Evolutionary conservation across 805 yeast species (phyloP).

Genomic region (Saccharomycopsis javanensis): DNA sequence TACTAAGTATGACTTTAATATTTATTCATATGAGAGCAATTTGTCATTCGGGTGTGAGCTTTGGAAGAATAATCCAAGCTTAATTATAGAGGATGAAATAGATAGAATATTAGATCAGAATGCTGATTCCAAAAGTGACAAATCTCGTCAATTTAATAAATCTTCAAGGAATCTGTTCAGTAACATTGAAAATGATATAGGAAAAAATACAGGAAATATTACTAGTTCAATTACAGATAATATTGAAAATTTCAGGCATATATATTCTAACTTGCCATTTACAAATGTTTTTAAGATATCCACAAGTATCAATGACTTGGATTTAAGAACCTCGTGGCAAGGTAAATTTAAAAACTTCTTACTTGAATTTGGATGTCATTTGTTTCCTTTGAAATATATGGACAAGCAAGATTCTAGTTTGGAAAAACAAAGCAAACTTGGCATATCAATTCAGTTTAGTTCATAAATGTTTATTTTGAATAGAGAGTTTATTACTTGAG

Average conservation of each 20-base stretch:
- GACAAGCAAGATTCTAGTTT: not conserved
- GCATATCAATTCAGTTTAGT: constrained; percentile 10
- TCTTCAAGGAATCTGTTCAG: not conserved
- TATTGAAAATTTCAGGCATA: constrained; percentile 14
- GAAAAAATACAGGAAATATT: not conserved
- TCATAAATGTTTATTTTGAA: not conserved
- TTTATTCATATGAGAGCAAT: constrained; percentile 84
- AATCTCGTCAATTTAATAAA: not conserved
- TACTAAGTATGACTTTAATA: constrained; percentile 79
- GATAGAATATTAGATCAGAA: constrained; percentile 3
- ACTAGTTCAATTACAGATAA: not conserved
- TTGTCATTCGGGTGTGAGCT: constrained; percentile 79
- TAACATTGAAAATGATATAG: not conserved
- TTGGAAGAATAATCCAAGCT: constrained; percentile 37
- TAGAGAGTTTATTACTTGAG: too few species aligned
- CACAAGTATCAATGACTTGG: constrained; percentile 54
- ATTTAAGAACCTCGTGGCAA: constrained; percentile 71
- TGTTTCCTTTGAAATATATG: constrained; percentile 2
- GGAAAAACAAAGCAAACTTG: constrained; percentile 3
- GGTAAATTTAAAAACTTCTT: constrained; percentile 76
- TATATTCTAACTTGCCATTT: constrained; percentile 29
- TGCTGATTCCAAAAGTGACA: not conserved
- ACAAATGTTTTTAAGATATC: constrained; percentile 66
- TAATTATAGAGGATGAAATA: constrained; percentile 14
- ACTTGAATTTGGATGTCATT: constrained; percentile 25